Evolutionary conservation across 805 yeast genomes (phyloP).

Genomic region (Metschnikowia dekortorum): DNA sequence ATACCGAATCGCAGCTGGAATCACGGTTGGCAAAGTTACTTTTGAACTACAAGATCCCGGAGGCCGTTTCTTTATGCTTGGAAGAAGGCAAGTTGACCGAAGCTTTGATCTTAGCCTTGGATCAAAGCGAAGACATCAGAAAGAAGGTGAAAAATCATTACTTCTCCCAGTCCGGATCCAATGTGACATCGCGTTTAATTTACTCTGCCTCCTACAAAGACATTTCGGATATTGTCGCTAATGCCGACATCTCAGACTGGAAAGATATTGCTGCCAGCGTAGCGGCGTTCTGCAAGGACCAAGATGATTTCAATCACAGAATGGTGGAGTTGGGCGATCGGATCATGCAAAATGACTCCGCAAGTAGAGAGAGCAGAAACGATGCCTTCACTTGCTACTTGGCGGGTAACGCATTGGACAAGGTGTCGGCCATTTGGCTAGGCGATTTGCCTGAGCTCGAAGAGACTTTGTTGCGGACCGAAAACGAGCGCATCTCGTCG

Average conservation of each 20-base stretch:
- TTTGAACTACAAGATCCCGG: constrained; percentile 55
- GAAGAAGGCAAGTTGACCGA: constrained; percentile 62
- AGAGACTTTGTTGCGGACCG: constrained; percentile 37
- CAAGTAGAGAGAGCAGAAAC: constrained; percentile 45
- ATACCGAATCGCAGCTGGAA: constrained; percentile 38
- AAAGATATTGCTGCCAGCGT: constrained; percentile 71
- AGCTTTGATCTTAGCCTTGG: constrained; percentile 76
- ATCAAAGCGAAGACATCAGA: constrained; percentile 56
- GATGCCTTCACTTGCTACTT: constrained; percentile 74
- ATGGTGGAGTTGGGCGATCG: constrained; percentile 76
- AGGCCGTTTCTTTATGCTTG: constrained; percentile 67
- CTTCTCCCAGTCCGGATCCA: constrained; percentile 51
- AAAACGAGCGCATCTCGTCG: constrained; percentile 44
- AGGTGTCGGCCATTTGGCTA: constrained; percentile 79
- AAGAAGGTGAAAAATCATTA: constrained; percentile 68
- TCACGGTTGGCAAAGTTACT: constrained; percentile 41
- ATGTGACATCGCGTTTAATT: constrained; percentile 68
- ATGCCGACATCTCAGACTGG: constrained; percentile 81
- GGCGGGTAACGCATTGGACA: constrained; percentile 77
- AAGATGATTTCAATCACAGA: constrained; percentile 47
- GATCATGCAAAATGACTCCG: constrained; percentile 32
- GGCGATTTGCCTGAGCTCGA: constrained; percentile 54
- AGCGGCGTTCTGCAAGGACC: constrained; percentile 37
- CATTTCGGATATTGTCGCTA: constrained; percentile 65
- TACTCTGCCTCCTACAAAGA: constrained; percentile 56